Percentiles rank a stretch among this genome's conserved stretches.
These are phyloP conservation scores for Hypsizygus ulmarius DNA, from an alignment of 1,284 basidiomycete species.

Conservation along the genomic window DNA sequence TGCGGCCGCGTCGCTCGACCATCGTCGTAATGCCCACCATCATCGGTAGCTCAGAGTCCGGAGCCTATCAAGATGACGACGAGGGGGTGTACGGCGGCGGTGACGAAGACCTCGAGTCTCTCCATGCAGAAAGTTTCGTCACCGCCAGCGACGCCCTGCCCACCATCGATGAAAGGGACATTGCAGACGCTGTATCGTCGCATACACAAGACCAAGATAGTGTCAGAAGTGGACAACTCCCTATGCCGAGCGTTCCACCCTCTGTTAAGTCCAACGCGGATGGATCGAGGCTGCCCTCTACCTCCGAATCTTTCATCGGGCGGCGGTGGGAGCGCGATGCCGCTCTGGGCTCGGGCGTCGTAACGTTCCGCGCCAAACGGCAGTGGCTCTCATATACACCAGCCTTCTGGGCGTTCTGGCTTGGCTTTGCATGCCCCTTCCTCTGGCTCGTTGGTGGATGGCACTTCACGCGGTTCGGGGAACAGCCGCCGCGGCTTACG, in stretches of 20 bases:
- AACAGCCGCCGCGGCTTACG: slow-evolving; percentile 37
- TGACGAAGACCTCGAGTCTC: slow-evolving; percentile 38
- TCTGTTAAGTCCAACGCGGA: slow-evolving; percentile 8
- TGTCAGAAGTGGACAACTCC: background rate
- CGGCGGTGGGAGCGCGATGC: slow-evolving; percentile 41
- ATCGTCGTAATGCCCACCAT: slow-evolving; percentile 35
- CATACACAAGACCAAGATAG: background rate
- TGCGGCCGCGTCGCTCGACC: slow-evolving; percentile 24
- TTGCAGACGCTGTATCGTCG: background rate
- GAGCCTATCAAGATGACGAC: slow-evolving; percentile 37
- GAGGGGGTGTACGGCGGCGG: slow-evolving; percentile 30
- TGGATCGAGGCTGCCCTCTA: slow-evolving; percentile 27
- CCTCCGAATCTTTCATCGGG: slow-evolving; percentile 37
- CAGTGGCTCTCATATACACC: slow-evolving; percentile 35
- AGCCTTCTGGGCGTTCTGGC: slow-evolving; percentile 64
- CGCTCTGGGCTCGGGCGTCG: slow-evolving; percentile 34
- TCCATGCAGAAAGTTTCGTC: slow-evolving; percentile 58
- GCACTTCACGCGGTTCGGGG: slow-evolving; percentile 52
- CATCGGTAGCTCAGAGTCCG: slow-evolving; percentile 29
- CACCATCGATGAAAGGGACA: slow-evolving; percentile 9
- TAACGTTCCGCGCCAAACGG: slow-evolving; percentile 27
- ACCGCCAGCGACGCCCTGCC: slow-evolving; percentile 44
- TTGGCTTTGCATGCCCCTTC: slow-evolving; percentile 62
- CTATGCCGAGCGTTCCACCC: background rate
- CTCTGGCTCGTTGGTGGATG: slow-evolving; percentile 75